These are phyloP conservation scores for Microbotryum intermedium DNA, from an alignment of 1,284 basidiomycete species.

Conservation along the genomic window DNA sequence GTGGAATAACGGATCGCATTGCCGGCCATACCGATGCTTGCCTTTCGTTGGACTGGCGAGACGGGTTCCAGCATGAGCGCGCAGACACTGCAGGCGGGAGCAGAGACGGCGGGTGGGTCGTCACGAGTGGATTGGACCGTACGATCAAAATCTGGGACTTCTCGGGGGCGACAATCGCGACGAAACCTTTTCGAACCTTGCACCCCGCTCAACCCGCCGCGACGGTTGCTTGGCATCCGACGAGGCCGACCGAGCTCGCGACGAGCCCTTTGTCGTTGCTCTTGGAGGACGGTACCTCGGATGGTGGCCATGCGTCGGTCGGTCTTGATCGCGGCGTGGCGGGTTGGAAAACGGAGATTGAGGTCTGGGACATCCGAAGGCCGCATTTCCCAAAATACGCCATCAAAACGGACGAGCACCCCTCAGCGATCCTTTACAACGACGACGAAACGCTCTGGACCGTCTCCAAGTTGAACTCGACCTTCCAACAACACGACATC, in stretches of 20 bases:
- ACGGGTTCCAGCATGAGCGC: conserved; percentile 19
- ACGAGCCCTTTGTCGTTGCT: conserved; percentile 18
- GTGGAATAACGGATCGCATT: conserved; percentile 25
- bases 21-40: conserved; percentile 25
- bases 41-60: conserved; percentile 30
- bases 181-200: conserved; percentile 23
- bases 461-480: conserved; percentile 10
- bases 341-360: conserved; percentile 29
- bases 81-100: conserved; percentile 17
- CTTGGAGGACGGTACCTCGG: neutral
- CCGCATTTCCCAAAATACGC: conserved; percentile 26
- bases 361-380: conserved; percentile 25
- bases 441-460: conserved; percentile 29
- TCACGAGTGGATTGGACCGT: conserved; percentile 26
- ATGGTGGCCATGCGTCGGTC: neutral
- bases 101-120: conserved; percentile 29
- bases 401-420: conserved; percentile 23
- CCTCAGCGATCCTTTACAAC: conserved; percentile 24
- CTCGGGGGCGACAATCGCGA: conserved; percentile 16
- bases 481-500: conserved; percentile 24
- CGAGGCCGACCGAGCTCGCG: conserved; percentile 20
- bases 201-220: conserved; percentile 23
- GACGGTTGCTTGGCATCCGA: conserved; percentile 26
- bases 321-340: neutral
- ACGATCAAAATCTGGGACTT: conserved; percentile 33